These are phyloP conservation scores for Dictyophora rubrovolvata DNA, from an alignment of 768 basidiomycete genomes.

Conservation along the genomic window DNA sequence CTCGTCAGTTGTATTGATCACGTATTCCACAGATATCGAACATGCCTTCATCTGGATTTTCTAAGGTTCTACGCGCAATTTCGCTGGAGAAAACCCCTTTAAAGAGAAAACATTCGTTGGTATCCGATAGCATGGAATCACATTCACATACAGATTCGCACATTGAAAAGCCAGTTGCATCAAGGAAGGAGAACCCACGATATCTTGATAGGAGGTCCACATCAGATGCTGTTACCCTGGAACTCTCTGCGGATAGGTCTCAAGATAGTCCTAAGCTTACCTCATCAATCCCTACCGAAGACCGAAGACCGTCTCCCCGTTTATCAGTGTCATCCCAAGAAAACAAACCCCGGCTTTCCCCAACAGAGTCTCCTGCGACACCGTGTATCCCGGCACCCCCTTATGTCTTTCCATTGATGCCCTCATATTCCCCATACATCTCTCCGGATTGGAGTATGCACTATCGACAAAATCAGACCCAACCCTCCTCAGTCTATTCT, in stretches of 20 bases:
- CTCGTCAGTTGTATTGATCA: not conserved
- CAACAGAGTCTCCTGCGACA: not conserved
- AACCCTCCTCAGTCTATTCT: not conserved
- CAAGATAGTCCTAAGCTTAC: not conserved
- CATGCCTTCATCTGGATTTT: not conserved
- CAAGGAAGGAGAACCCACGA: no score
- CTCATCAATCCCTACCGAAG: not conserved
- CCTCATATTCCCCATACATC: not conserved
- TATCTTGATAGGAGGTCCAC: not conserved
- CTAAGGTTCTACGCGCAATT: not conserved
- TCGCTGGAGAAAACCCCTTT: not conserved
- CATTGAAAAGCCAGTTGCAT: no score
- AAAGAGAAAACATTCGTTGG: not conserved
- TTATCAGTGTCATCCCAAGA: not conserved
- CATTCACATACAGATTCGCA: no score
- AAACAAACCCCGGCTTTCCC: not conserved
- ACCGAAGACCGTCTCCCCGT: not conserved
- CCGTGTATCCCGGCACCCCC: conserved; percentile 21
- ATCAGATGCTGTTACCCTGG: not conserved
- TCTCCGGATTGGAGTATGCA: not conserved
- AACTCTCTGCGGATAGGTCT: not conserved
- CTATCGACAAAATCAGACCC: not conserved
- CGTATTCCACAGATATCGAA: not conserved
- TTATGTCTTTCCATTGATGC: conserved; percentile 26
- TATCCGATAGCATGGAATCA: no score